Conservation (phyloP, 1,139 yeast species). For the Yamadazyma sp. region DNA sequence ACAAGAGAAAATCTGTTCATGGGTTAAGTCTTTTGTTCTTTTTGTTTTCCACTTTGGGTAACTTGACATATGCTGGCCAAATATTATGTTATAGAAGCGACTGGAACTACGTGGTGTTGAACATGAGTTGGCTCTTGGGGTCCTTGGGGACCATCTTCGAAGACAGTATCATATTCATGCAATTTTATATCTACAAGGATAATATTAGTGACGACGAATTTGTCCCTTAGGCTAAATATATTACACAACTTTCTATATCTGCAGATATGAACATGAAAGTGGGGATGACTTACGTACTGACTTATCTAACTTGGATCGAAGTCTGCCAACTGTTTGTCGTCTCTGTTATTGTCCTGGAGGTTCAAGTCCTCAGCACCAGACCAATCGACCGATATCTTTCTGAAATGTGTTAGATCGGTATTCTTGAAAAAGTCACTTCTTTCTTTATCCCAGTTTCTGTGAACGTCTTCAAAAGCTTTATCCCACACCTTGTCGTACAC, state of each 20-base stretch:
- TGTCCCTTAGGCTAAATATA: constrained; percentile 6
- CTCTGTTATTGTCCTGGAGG: constrained; percentile 22
- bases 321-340: constrained; percentile 41
- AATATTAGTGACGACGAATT: constrained; percentile 18
- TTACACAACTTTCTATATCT: background rate
- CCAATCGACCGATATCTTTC: constrained; percentile 66
- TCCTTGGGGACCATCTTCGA: constrained; percentile 73
- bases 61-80: constrained; percentile 74
- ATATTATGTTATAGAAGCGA: constrained; percentile 68
- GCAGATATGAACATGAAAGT: too few species aligned
- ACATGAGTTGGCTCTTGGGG: constrained; percentile 74
- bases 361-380: constrained; percentile 54
- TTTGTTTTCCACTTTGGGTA: constrained; percentile 72
- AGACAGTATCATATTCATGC: constrained; percentile 62
- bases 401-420: constrained; percentile 57
- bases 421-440: constrained; percentile 67
- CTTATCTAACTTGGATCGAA: constrained; percentile 33
- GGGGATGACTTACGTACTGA: too few species aligned
- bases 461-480: constrained; percentile 74
- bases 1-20: constrained; percentile 64
- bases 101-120: constrained; percentile 55
- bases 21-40: constrained; percentile 77
- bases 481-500: constrained; percentile 76
- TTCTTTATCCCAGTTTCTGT: constrained; percentile 67
- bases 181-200: constrained; percentile 59